phyloP scores from a whole-genome alignment of 2,329 filamentous ascomycete genomes.

The Aspergillus aculeatus region DNA sequence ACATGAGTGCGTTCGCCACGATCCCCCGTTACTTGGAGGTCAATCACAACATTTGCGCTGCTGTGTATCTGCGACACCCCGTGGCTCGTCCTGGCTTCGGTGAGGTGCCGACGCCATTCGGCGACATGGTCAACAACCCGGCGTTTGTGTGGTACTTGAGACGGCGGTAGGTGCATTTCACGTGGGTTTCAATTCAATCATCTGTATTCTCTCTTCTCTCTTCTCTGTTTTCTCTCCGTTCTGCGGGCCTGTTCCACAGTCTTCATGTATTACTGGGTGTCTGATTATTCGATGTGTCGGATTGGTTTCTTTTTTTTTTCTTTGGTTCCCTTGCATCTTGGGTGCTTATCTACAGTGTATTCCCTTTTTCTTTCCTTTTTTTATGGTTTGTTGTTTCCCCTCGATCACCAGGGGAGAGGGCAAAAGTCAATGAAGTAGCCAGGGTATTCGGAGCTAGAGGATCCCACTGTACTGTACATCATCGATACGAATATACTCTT shows the following conservation, averaged over 20 bases:
- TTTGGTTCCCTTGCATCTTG: conserved; percentile 14
- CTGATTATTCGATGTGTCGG: conserved; percentile 18
- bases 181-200: neutral
- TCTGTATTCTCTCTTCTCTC: conserved; percentile 9
- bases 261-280: conserved; percentile 40
- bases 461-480: conserved; percentile 9
- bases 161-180: conserved; percentile 59
- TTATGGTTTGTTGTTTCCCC: conserved; percentile 22
- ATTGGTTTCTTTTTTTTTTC: conserved; percentile 10
- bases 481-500: conserved; percentile 4
- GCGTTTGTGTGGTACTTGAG: conserved; percentile 94
- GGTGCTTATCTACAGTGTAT: conserved; percentile 17
- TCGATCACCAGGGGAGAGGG: conserved; percentile 12
- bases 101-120: conserved; percentile 83
- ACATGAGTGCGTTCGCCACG: conserved; percentile 89
- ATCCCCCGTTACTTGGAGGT: conserved; percentile 95
- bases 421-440: conserved; percentile 6
- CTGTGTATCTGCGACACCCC: conserved; percentile 91
- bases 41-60: conserved; percentile 94
- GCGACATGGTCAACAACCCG: conserved; percentile 67
- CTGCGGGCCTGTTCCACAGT: conserved; percentile 25
- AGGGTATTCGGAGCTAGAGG: conserved; percentile 8
- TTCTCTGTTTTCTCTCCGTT: conserved; percentile 20
- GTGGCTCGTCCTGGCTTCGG: conserved; percentile 78
- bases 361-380: conserved; percentile 12